Evolutionary conservation across 768 basidiomycete genomes (phyloP).

Genomic region (Mycena maculata): DNA sequence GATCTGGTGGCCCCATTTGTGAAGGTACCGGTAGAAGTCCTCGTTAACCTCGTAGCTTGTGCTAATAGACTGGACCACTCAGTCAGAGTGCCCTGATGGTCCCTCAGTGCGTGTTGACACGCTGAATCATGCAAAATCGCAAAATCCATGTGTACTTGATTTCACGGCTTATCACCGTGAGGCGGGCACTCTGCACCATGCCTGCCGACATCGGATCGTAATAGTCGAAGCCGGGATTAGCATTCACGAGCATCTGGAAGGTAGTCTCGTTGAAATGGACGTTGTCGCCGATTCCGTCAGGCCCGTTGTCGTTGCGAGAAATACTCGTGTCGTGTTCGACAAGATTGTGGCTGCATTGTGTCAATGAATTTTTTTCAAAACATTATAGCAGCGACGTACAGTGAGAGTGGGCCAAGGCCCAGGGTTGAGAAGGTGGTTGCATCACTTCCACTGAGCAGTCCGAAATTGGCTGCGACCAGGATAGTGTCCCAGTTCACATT

Average conservation of each 20-base stretch:
- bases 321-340: constrained; percentile 28
- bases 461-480: not conserved
- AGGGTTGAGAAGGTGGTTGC: not conserved
- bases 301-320: constrained; percentile 15
- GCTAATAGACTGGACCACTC: too few relatives aligned
- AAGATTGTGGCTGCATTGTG: constrained; percentile 5
- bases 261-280: constrained; percentile 24
- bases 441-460: not conserved
- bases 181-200: constrained; percentile 3
- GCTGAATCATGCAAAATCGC: too few relatives aligned
- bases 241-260: constrained; percentile 10
- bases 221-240: constrained; percentile 18
- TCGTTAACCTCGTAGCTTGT: too few relatives aligned
- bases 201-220: constrained; percentile 21
- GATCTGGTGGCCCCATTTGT: too few relatives aligned
- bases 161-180: too few relatives aligned
- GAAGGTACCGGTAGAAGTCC: too few relatives aligned
- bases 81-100: too few relatives aligned
- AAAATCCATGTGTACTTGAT: too few relatives aligned
- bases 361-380: not conserved
- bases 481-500: not conserved
- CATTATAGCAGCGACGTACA: constrained; percentile 4
- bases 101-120: too few relatives aligned
- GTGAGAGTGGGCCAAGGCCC: constrained; percentile 11
- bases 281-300: constrained; percentile 19